These are phyloP conservation scores for Colletotrichum sp. DNA, from an alignment of 2,329 filamentous ascomycete genomes.

Conservation along the genomic window DNA sequence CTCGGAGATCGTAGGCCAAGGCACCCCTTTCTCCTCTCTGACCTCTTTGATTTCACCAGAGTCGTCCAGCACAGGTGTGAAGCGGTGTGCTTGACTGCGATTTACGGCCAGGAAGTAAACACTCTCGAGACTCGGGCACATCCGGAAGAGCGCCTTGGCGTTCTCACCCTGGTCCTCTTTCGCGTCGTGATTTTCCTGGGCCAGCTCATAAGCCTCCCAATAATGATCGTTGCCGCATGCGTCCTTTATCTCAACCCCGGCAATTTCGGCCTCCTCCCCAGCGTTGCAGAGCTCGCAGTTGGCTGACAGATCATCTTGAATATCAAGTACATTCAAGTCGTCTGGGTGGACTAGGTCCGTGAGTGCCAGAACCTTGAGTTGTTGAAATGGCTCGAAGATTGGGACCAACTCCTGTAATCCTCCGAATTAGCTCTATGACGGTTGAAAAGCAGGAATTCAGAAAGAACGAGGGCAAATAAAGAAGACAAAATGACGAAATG, in stretches of 20 bases:
- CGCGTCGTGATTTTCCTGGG: fast-evolving
- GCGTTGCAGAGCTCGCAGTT: not conserved
- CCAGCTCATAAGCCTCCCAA: not conserved
- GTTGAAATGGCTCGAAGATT: not conserved
- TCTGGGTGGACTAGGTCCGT: not conserved
- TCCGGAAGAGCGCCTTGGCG: not conserved
- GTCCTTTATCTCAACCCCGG: no score
- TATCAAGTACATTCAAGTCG: not conserved
- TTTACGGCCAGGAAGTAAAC: not conserved
- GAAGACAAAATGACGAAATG: no score
- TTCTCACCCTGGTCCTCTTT: not conserved
- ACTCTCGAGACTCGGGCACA: not conserved
- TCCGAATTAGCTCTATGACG: not conserved
- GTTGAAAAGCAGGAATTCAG: no score
- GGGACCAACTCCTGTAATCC: not conserved
- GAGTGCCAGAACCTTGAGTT: not conserved
- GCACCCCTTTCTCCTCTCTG: fast-evolving
- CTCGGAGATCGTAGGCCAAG: not conserved
- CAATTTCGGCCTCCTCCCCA: not conserved
- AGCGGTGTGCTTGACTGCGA: fast-evolving
- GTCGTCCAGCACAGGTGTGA: not conserved
- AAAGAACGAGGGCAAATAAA: not conserved
- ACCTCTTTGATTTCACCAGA: not conserved
- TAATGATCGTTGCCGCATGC: fast-evolving
- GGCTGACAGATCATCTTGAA: fast-evolving